These are phyloP conservation scores for Coccomyxa subellipsoidea DNA, from an alignment of 163 green algal species.

Conservation along the genomic window DNA sequence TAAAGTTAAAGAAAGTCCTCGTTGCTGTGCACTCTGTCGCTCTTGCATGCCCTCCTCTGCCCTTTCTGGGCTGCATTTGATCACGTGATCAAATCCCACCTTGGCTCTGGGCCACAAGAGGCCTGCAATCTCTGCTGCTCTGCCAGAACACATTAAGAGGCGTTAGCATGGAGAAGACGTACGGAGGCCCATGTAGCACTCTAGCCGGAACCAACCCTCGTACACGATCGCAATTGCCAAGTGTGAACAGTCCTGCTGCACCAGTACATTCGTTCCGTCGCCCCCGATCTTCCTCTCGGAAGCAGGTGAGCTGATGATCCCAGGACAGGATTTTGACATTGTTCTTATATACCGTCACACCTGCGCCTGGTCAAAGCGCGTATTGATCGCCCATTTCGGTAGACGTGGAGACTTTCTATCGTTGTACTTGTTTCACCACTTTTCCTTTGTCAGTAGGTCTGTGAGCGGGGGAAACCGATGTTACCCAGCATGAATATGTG, in stretches of 20 bases:
- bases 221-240: neutral
- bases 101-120: neutral
- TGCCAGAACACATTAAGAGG: neutral
- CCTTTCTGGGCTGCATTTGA: too few species aligned
- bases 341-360: neutral
- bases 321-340: neutral
- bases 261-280: neutral
- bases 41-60: too few species aligned
- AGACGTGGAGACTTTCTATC: neutral
- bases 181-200: neutral
- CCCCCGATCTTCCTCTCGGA: neutral
- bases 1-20: too few species aligned
- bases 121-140: neutral
- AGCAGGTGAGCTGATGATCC: neutral
- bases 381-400: neutral
- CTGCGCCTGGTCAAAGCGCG: neutral
- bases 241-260: neutral
- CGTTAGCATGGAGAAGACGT: neutral
- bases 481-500: neutral
- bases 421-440: neutral
- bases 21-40: too few species aligned
- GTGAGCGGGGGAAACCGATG: neutral
- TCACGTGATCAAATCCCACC: neutral
- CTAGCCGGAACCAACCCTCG: neutral
- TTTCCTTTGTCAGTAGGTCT: neutral